These are phyloP conservation scores for Kluyveromyces starmeri DNA, from an alignment of 805 yeast species.

Conservation along the genomic window DNA sequence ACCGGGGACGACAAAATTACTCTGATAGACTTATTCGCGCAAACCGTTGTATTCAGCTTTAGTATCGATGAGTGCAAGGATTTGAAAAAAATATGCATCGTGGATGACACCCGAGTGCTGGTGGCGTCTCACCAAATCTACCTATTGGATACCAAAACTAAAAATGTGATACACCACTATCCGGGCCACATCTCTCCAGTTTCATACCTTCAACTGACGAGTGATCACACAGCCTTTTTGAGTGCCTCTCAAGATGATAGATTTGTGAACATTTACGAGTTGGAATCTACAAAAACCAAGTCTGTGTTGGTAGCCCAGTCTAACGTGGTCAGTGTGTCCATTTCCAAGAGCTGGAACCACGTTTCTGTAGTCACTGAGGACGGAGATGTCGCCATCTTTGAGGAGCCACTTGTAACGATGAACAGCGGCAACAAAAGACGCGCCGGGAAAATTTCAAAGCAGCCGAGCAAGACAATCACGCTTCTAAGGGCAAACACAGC, in stretches of 20 bases:
- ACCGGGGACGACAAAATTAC: constrained; percentile 50
- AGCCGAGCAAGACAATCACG: constrained; percentile 37
- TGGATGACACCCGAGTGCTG: constrained; percentile 36
- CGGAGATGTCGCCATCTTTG: constrained; percentile 66
- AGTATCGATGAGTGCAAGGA: constrained; percentile 29
- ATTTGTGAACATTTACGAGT: constrained; percentile 59
- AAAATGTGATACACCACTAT: constrained; percentile 39
- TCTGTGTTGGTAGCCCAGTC: constrained; percentile 66
- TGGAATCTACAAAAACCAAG: constrained; percentile 29
- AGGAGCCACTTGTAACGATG: constrained; percentile 37
- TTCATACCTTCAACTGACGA: constrained; percentile 32
- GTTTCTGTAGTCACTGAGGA: constrained; percentile 56
- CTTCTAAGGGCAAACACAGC: constrained; percentile 34
- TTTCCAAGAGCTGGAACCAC: constrained; percentile 23
- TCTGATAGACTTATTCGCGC: constrained; percentile 51
- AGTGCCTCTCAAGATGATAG: constrained; percentile 76
- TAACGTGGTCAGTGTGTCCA: constrained; percentile 40
- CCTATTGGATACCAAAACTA: constrained; percentile 37
- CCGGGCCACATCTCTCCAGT: constrained; percentile 77
- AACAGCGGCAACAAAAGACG: constrained; percentile 29
- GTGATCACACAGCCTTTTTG: constrained; percentile 36
- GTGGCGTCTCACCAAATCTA: constrained; percentile 61
- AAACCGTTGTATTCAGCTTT: constrained; percentile 35
- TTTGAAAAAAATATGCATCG: constrained; percentile 23
- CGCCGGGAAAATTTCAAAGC: constrained; percentile 45